phyloP scores from a whole-genome alignment of 1,139 yeast genomes.

The Nakaseomyces bracarensis region DNA sequence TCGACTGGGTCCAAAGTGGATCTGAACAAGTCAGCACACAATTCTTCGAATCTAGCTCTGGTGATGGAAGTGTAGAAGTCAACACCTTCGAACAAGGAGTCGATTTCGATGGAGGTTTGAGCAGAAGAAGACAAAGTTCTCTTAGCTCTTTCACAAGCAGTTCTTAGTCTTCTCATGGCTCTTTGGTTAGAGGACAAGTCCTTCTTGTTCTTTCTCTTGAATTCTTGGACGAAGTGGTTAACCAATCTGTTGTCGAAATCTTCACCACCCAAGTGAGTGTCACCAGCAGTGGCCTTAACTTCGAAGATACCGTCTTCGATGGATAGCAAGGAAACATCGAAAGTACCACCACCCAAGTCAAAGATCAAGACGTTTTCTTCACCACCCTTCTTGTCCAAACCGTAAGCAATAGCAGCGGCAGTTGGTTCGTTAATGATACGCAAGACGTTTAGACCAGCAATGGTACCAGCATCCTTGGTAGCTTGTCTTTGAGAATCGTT shows the following conservation, averaged over 20 bases:
- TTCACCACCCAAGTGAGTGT: slow-evolving; percentile 64
- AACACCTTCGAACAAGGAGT: slow-evolving; percentile 89
- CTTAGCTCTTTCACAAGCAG: slow-evolving; percentile 91
- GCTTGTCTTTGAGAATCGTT: slow-evolving; percentile 99
- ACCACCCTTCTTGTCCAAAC: slow-evolving; percentile 83
- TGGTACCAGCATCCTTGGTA: slow-evolving; percentile 98
- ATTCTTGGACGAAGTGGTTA: slow-evolving; percentile 69
- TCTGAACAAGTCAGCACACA: slow-evolving; percentile 78
- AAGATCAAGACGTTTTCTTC: slow-evolving; percentile 90
- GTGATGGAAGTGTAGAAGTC: slow-evolving; percentile 80
- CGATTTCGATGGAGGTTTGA: slow-evolving; percentile 82
- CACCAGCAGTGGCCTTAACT: slow-evolving; percentile 99
- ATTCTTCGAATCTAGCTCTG: slow-evolving; percentile 88
- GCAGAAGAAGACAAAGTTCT: slow-evolving; percentile 81
- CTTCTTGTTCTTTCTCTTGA: slow-evolving; percentile 77
- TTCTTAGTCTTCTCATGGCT: slow-evolving; percentile 80
- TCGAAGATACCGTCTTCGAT: slow-evolving; percentile 98
- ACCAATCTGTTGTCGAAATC: slow-evolving; percentile 80
- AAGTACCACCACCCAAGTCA: slow-evolving; percentile 99
- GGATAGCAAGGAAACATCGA: slow-evolving; percentile 92
- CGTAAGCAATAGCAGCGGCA: slow-evolving; percentile 98
- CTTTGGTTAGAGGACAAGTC: slow-evolving; percentile 70
- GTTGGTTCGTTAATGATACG: slow-evolving; percentile 98
- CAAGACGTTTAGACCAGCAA: slow-evolving; percentile 93
- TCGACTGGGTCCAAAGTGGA: slow-evolving; percentile 79